phyloP scores from a whole-genome alignment of 176 grass and related monocot genomes.

The Panicum miliaceum region DNA sequence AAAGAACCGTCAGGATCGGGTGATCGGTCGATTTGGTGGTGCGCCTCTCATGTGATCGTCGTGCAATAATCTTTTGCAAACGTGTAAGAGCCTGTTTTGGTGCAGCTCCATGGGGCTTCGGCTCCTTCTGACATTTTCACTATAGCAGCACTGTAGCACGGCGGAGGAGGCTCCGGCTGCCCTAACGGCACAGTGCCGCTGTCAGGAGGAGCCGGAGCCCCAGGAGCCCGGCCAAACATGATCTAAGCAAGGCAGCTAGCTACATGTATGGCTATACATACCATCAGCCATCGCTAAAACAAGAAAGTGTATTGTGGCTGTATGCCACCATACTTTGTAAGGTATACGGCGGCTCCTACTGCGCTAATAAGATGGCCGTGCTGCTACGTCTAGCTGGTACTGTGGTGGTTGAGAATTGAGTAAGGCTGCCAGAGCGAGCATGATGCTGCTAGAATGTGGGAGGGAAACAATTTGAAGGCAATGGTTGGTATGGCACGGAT shows the following conservation, averaged over 20 bases:
- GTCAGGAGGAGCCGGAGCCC: no score
- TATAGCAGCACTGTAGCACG: no score
- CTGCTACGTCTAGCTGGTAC: background rate
- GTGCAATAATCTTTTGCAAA: slow-evolving; percentile 5
- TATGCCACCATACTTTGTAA: background rate
- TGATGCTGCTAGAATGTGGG: background rate
- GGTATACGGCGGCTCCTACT: background rate
- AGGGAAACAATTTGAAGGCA: background rate
- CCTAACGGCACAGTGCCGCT: no score
- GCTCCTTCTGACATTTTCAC: no score
- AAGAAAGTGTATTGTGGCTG: background rate
- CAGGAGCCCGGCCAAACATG: no score
- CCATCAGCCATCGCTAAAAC: background rate
- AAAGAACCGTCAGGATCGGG: background rate
- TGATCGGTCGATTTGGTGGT: background rate
- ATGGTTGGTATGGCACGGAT: background rate
- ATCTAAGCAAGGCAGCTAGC: slow-evolving; percentile 8
- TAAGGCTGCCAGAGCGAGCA: background rate
- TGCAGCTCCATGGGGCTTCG: no score
- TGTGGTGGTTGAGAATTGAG: slow-evolving; percentile 7
- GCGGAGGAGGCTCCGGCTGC: no score
- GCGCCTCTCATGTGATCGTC: background rate
- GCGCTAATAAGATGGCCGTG: background rate
- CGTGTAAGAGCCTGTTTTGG: no score
- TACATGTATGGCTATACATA: background rate